Base-by-base conservation (phyloP, 148 eudicot genomes). In the Fallopia convolvulus region DNA sequence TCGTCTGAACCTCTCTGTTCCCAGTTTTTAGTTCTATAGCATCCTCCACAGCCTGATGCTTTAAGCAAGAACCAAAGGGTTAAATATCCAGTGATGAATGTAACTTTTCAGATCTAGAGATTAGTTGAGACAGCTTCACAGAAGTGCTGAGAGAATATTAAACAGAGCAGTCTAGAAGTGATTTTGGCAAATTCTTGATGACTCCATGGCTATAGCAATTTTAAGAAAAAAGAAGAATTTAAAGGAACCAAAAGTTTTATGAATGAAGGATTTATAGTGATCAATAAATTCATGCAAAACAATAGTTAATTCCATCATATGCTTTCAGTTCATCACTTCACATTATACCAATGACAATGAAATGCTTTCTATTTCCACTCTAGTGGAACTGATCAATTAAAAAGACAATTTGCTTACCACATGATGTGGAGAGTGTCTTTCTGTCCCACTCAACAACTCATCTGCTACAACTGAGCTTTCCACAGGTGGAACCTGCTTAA, bases 401-500 rank as follows among this genome's bases (percentile, higher is more conserved):
- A 44, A 42, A 44, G 30, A 72, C 20, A 47, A 44, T n/a, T 72
- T 11, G 13, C 74, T 71, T 40, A 71, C 49, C 74, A 71, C 8
- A 3, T 71, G 20, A 36, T 40, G 21, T 39, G 14, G 47, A 21
- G 49, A 71, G 48, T 30, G 46, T 40, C 74, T 39, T 40, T 40
- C 70, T 11, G 15, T 26, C 39, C 17, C 17, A 63, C 17, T 63
- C 39, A 63, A 63, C 39, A 30, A 10, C 6, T 63, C 70, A 63
- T 30, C 70, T 63, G 70, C 70, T 12, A 63, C 70, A 63, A 63
- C 70, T 26, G 70, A 63, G 70, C 39, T 30, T 26, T 63, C 36
- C 36, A 23, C 70, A 30, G 70, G 70, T 63, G 70, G 17, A 63
- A 44, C 49, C 30, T 44, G 49, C 83, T 85, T 83, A 63, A 80